Base-by-base conservation (phyloP, 768 basidiomycete genomes). In the Boletus pseudopeckii region DNA sequence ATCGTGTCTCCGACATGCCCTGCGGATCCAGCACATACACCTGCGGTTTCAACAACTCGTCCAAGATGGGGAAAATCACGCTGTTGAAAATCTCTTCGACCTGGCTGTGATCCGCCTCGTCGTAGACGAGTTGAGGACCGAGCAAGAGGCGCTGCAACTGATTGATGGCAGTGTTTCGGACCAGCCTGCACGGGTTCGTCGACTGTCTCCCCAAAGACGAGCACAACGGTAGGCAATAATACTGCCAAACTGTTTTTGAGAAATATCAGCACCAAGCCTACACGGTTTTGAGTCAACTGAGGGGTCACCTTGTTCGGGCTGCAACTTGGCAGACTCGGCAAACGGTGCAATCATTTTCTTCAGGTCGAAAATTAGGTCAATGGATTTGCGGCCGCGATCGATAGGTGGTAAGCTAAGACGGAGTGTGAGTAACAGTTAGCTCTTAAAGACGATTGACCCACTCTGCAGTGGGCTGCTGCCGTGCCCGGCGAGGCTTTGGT, bases 1-100 rank as follows among this genome's bases (percentile, higher is more conserved):
- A 68, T 4, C 96, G 82, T 8, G 92, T 95, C 73, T 98, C 96
- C 4, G 88, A 82, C 84, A 98, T 90, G 28, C 92, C 93, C 58
- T 81, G 77, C 0, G 90, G 88, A 67, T 97, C 95, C 22, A 85
- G 78, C 46, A 81, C 74, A 66, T 85, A 84, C 17, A 89, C 82
- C 55, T 93, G 86, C 0, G 90, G 86, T 62, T 89, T 91, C 58
- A 98, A 74, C 17, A 99, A 77, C 59, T 96, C 95, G 57, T 98
- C 94, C 30, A 98, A 71, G 38, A 98, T 80, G 5, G 94, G 95
- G 73, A 97, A 97, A 37, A 98, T 73, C 51, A 96, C 86, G 34
- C 83, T 80, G 67, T 92, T 89, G 75, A 98, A 97, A 20, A 95
- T 80, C 54, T 92, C 86, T 56, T 88, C 84, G 33, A 93, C 80